Evolutionary conservation across 345 rosid species (phyloP).

Genomic region (Alliaria petiolata): DNA sequence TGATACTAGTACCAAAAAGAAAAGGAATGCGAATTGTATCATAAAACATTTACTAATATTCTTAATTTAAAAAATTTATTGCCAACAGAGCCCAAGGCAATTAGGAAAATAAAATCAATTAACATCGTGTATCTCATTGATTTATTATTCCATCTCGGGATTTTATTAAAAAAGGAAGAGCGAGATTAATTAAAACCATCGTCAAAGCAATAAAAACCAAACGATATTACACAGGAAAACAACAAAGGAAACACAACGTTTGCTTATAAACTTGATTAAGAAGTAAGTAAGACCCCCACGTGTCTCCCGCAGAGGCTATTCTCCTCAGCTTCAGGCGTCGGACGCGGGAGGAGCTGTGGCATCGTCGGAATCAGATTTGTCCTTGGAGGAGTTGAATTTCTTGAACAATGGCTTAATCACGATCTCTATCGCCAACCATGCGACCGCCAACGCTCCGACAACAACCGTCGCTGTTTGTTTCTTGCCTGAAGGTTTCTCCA

Average conservation of each 20-base stretch:
- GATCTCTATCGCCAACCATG: slow-evolving; percentile 79
- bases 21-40: not conserved
- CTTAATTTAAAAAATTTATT: too few relatives aligned
- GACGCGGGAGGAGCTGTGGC: slow-evolving; percentile 36
- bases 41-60: not conserved
- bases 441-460: slow-evolving; percentile 66
- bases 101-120: not conserved
- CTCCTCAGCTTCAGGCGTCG: not conserved
- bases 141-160: not conserved
- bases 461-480: slow-evolving; percentile 58
- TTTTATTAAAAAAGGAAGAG: not conserved
- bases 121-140: not conserved
- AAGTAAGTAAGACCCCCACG: not conserved
- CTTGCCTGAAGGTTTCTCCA: slow-evolving; percentile 21
- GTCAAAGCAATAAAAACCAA: not conserved
- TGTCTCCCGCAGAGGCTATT: not conserved
- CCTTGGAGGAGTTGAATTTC: slow-evolving; percentile 59
- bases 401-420: slow-evolving; percentile 75
- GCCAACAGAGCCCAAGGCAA: not conserved
- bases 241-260: not conserved
- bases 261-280: not conserved
- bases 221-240: not conserved
- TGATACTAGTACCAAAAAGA: not conserved
- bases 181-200: not conserved
- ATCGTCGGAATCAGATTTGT: slow-evolving; percentile 55